Conservation (phyloP, 805 yeast species). For the Henningerozyma blattae region DNA sequence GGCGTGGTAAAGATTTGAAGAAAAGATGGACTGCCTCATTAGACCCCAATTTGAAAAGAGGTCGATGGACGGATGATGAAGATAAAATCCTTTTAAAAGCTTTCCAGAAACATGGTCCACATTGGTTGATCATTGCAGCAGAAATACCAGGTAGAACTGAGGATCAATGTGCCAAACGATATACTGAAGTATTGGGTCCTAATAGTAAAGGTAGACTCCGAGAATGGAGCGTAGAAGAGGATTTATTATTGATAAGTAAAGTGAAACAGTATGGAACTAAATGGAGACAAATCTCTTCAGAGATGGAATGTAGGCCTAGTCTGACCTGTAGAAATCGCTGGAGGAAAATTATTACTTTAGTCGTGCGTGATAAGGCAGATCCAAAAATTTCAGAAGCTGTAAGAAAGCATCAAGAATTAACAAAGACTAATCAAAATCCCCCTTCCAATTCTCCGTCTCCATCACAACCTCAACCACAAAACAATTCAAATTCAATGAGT, state of each 20-base stretch:
- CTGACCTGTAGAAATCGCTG: slow-evolving; percentile 86
- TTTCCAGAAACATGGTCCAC: slow-evolving; percentile 56
- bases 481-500: neutral
- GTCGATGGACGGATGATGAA: slow-evolving; percentile 78
- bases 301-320: slow-evolving; percentile 71
- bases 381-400: slow-evolving; percentile 47
- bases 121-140: slow-evolving; percentile 75
- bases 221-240: slow-evolving; percentile 75
- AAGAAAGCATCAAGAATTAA: slow-evolving; percentile 35
- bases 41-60: slow-evolving; percentile 72
- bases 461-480: neutral
- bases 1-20: slow-evolving; percentile 74
- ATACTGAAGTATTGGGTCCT: slow-evolving; percentile 80
- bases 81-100: slow-evolving; percentile 57
- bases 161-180: slow-evolving; percentile 90
- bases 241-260: slow-evolving; percentile 50
- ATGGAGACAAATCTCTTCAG: slow-evolving; percentile 72
- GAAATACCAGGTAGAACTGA: slow-evolving; percentile 79
- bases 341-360: slow-evolving; percentile 74
- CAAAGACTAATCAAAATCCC: too few species aligned
- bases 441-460: slow-evolving; percentile 14
- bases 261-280: slow-evolving; percentile 70
- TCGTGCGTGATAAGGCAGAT: slow-evolving; percentile 53
- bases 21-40: slow-evolving; percentile 81
- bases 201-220: slow-evolving; percentile 60